These are phyloP conservation scores for Prosopis cineraria DNA, from an alignment of 306 rosid species.

Conservation along the genomic window DNA sequence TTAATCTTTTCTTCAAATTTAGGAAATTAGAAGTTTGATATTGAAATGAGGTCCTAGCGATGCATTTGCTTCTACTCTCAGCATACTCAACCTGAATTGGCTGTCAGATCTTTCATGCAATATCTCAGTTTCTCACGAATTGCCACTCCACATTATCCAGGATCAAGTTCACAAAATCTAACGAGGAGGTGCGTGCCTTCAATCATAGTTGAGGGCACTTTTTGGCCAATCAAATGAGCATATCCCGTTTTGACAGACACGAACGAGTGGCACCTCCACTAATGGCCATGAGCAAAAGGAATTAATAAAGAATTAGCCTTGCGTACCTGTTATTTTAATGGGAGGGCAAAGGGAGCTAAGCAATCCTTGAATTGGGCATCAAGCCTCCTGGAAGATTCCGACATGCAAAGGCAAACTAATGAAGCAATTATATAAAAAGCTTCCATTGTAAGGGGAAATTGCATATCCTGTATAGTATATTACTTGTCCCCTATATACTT, in stretches of 20 bases:
- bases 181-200: background rate
- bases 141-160: background rate
- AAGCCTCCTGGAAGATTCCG: constrained; percentile 7
- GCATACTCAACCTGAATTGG: background rate
- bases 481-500: background rate
- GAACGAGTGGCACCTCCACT: no score
- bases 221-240: background rate
- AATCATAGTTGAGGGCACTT: background rate
- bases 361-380: constrained; percentile 28
- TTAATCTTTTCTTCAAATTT: background rate
- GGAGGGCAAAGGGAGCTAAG: constrained; percentile 9
- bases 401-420: background rate
- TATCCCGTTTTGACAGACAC: background rate
- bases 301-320: no score
- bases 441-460: constrained; percentile 15
- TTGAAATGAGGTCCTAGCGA: background rate
- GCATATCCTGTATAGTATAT: background rate
- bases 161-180: background rate
- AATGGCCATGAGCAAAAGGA: background rate
- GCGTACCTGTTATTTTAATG: background rate
- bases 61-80: background rate
- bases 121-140: background rate
- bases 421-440: background rate
- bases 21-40: background rate
- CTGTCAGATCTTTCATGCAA: background rate